Evolutionary conservation across 2,329 filamentous ascomycete species (phyloP).

Genomic region (Fusarium sublunatum): DNA sequence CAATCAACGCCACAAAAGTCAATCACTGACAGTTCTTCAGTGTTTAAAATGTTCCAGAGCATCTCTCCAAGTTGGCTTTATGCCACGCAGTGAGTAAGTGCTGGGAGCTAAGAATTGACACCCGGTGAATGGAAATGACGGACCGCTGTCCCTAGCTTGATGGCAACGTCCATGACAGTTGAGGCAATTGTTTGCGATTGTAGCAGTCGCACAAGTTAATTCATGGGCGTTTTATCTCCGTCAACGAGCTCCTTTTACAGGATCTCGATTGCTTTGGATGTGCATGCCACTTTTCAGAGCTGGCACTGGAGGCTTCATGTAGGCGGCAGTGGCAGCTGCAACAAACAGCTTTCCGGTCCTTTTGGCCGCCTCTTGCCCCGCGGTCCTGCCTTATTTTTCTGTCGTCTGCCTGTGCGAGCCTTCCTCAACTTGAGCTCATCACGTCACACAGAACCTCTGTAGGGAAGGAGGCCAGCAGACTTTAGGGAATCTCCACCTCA

Average conservation of each 20-base stretch:
- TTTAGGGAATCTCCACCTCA: constrained; percentile 32
- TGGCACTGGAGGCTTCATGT: constrained; percentile 3
- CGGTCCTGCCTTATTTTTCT: constrained; percentile 23
- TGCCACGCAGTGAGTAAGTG: background rate
- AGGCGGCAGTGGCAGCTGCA: constrained; percentile 24
- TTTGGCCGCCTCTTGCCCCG: constrained; percentile 11
- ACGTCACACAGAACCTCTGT: constrained; percentile 38
- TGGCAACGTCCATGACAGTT: background rate
- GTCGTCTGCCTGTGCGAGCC: constrained; percentile 26
- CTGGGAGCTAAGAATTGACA: constrained; percentile 4
- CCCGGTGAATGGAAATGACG: constrained; percentile 2
- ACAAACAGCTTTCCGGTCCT: constrained; percentile 6
- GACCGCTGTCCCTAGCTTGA: constrained; percentile 2
- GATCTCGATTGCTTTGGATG: constrained; percentile 32
- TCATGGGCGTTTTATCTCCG: background rate
- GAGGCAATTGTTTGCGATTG: constrained; percentile 8
- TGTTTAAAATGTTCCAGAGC: background rate
- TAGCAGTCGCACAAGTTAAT: background rate
- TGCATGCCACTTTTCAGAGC: constrained; percentile 7
- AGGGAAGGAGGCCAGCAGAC: constrained; percentile 29
- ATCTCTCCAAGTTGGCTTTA: background rate
- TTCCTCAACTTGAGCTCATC: constrained; percentile 32
- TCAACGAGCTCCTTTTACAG: constrained; percentile 9
- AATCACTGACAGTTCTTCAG: background rate
- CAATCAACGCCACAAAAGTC: background rate